Base-by-base conservation (phyloP, 2,329 filamentous ascomycete species). In the Fusarium sp. region DNA sequence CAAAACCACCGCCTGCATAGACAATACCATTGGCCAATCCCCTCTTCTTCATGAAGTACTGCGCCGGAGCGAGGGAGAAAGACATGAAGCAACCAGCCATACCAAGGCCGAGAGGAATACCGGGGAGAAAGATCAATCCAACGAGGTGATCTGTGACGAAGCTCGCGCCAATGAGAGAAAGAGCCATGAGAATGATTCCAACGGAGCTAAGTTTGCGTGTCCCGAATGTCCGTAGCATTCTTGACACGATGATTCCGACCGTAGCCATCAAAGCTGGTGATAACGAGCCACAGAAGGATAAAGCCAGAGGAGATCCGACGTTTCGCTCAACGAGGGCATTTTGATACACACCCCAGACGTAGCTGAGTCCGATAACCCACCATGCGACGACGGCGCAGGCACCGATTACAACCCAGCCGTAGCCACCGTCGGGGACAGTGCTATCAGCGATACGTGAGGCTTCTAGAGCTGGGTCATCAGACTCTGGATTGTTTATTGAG, bases 311-410 rank as follows among this genome's bases (percentile, higher is more conserved):
- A 0, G 84, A 73, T 2, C 56, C 83, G 2, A 89, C 79, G 0
- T 82, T 81, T 22, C 85, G 78, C 39, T 85, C 79, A 1, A 90
- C 83, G 0, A 91, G 82, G 0, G 85, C 88, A 5, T 83, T 83
- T 76, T 92, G 90, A 18, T 91, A 80, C 1, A 92, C 84, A 10
- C 89, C 90, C 88, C 89, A 91, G 66, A 83, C 85, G 70, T 89
- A 89, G 12, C 82, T 83, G 1, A 84, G 86, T 33, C 88, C 89
- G n/a, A 86, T 85, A 53, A 86, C 84, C 87, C 86, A 89, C 81
- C 87, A 79, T 0, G 75, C 56, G 0, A 79, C 66, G 11, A 74
- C 41, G 7, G 76, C 72, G 18, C 78, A 79, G 31, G 70, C 74
- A 2, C 54, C 33, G 4, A 79, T 68, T 1, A 79, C 74, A 6